These are phyloP conservation scores for Eutrema heterophyllum DNA, from an alignment of 345 rosid species.

Conservation along the genomic window DNA sequence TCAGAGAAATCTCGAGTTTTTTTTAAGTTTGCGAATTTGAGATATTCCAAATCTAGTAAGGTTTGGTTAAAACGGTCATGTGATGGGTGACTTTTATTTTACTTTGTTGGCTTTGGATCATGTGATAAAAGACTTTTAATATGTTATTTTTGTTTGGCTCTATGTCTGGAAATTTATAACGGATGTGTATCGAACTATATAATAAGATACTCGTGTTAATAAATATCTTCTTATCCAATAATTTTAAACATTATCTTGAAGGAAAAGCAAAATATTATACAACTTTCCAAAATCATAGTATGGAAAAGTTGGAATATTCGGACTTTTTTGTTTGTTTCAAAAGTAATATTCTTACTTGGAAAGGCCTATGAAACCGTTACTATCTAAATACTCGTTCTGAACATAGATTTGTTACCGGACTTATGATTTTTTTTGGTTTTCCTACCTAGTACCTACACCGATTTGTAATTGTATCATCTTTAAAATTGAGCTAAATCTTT, in stretches of 20 bases:
- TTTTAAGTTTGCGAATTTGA: neutral
- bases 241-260: slow-evolving; percentile 10
- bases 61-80: neutral
- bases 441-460: too few species aligned
- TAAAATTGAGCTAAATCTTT: too few species aligned
- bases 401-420: neutral
- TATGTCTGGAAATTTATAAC: neutral
- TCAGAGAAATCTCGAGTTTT: neutral
- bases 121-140: neutral
- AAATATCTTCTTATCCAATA: neutral
- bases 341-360: neutral
- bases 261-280: neutral
- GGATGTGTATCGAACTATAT: neutral
- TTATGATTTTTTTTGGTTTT: too few species aligned
- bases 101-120: slow-evolving; percentile 11
- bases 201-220: neutral
- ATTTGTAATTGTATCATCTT: too few species aligned
- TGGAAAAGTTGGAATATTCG: slow-evolving; percentile 12
- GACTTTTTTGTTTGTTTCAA: neutral
- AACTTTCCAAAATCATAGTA: neutral
- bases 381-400: neutral
- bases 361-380: neutral
- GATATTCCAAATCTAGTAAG: neutral
- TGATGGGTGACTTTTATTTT: neutral
- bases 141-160: neutral